Evolutionary conservation across 352 stramenopile species (phyloP).

Genomic region (Phytopythium helicoides): DNA sequence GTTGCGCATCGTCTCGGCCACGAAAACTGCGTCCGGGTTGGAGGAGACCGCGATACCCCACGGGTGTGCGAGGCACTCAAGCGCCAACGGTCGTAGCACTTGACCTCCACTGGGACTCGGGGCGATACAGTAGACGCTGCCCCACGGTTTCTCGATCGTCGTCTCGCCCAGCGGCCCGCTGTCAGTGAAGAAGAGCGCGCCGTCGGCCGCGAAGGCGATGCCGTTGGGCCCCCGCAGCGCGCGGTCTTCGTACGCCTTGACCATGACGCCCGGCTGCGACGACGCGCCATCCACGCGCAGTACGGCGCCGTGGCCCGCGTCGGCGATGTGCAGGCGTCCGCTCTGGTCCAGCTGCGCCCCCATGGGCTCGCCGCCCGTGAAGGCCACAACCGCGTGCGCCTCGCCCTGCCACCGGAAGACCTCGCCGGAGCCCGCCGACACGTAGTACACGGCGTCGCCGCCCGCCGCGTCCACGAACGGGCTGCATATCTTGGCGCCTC

Average conservation of each 20-base stretch:
- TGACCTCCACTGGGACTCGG: constrained; percentile 64
- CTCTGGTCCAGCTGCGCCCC: constrained; percentile 63
- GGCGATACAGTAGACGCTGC: constrained; percentile 78
- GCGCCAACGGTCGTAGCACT: constrained; percentile 63
- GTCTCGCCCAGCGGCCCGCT: constrained; percentile 82
- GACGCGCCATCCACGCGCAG: constrained; percentile 54
- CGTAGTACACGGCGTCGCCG: constrained; percentile 52
- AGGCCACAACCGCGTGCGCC: constrained; percentile 48
- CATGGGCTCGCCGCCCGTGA: constrained; percentile 66
- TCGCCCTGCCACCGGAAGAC: constrained; percentile 49
- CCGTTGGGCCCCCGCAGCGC: constrained; percentile 69
- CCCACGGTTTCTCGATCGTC: constrained; percentile 71
- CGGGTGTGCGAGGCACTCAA: constrained; percentile 81
- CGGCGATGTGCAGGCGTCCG: constrained; percentile 62
- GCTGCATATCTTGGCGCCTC: constrained; percentile 71
- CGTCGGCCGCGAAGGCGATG: constrained; percentile 54
- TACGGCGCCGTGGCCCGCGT: constrained; percentile 71
- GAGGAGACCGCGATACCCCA: constrained; percentile 51
- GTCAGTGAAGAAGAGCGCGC: constrained; percentile 83
- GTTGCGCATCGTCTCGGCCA: constrained; percentile 82
- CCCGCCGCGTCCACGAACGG: constrained; percentile 44
- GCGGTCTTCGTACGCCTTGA: constrained; percentile 83
- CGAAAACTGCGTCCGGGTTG: constrained; percentile 49
- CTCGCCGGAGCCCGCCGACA: constrained; percentile 69
- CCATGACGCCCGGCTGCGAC: constrained; percentile 65